Evolutionary conservation across 768 basidiomycete genomes (phyloP), one percentile per base, ranked within the genome.

Genomic region (Russula foetens): DNA sequence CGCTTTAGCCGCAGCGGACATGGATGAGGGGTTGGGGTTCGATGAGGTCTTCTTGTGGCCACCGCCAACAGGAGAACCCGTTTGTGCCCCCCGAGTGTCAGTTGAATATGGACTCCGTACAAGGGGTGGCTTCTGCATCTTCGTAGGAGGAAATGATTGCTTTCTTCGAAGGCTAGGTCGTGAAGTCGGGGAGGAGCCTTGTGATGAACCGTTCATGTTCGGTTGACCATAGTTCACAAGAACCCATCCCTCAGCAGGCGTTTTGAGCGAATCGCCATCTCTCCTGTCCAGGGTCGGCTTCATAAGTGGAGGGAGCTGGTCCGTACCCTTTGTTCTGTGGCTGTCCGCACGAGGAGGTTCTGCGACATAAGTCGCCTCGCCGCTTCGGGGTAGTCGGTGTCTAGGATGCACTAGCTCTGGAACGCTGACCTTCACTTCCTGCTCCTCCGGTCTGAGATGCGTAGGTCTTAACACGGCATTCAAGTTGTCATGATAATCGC

Each of bases 291-390:
- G 26, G 9, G 33, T 26, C 14, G 43, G 14, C 31, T 15, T 29
- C 41, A n/a, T 26, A 56, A 56, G 35, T 35, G 59, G 35, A 45
- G 31, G 31, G 21, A 47, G 43, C 14, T 26, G 43, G n/a, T 44
- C 61, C 23, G 24, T 41, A 28, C n/a, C n/a, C 28, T 24, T 56
- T 17, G 46, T 46, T 31, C 35, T 55, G 33, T 52, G 58, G 15
- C 19, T 19, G 43, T 60, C 59, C 21, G 56, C 19, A 52, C 43
- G 69, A 44, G 75, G 67, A 28, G 81, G 79, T 62, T 84, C 71
- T 6, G 79, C 79, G 43, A 85, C 77, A 62, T 84, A 69, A 2
- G 81, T 86, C 7, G 81, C 80, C 69, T 88, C 85, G 61, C 86
- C 88, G 70, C 82, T 84, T 64, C 83, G 75, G 51, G 78, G 68